Evolutionary conservation across 108 stramenopile species (phyloP).

Genomic region (Cyclotella atomus): DNA sequence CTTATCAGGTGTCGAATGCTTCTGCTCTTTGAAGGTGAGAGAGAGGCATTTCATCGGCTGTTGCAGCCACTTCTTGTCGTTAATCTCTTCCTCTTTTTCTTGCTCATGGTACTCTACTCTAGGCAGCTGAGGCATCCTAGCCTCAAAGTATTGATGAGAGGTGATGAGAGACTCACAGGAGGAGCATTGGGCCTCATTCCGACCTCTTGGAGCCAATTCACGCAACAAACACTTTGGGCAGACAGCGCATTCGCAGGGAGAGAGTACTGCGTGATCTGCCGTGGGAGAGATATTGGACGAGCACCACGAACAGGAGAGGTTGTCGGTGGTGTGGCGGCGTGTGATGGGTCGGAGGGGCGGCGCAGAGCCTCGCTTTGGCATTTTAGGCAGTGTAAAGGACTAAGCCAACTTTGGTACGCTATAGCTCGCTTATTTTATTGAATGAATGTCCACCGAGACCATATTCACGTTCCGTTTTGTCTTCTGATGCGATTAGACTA

Average conservation of each 20-base stretch:
- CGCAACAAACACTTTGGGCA: not conserved
- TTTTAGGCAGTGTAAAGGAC: not conserved
- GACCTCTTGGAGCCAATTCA: not conserved
- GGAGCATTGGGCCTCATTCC: not conserved
- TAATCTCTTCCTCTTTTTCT: not conserved
- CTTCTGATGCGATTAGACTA: not conserved
- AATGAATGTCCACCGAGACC: not conserved
- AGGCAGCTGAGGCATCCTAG: not conserved
- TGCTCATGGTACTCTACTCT: not conserved
- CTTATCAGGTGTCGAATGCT: not conserved
- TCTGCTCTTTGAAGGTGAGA: not conserved
- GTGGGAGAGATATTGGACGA: not conserved
- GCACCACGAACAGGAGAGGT: not conserved
- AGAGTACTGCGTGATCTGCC: not conserved
- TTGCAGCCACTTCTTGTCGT: not conserved
- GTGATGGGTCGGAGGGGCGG: not conserved
- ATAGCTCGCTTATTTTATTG: not conserved
- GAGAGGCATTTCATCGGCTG: not conserved
- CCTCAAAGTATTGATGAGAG: not conserved
- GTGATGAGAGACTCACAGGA: not conserved
- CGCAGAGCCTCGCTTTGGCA: not conserved
- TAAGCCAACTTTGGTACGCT: not conserved
- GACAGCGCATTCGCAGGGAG: not conserved
- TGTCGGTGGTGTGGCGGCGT: not conserved
- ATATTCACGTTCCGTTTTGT: not conserved